Base-by-base conservation (phyloP, 768 basidiomycete species). In the Trametes maxima region DNA sequence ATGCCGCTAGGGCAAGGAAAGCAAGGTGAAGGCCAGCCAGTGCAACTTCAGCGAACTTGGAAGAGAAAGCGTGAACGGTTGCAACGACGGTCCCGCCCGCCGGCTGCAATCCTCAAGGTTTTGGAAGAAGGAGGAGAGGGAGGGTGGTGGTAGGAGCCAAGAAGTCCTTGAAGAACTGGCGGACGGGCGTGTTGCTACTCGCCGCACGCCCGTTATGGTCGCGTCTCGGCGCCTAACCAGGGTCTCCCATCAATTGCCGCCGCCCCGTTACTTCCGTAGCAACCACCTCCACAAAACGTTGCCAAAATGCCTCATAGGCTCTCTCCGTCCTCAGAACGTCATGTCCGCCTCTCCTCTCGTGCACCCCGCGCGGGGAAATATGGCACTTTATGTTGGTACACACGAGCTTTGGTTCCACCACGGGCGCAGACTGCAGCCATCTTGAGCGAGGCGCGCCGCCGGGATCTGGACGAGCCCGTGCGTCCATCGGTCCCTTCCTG, bases 1-100 rank as follows among this genome's bases (percentile, higher is more conserved):
- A 69, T 72, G 79, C 80, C 82, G 67, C 81, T 78, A 70, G 81
- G 80, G 80, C 79, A 66, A 61, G 62, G 62, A 64, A 59, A 66
- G 59, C 62, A 58, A 64, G 46, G 47, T 66, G 60, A 63, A 52
- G 70, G 44, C 66, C 62, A 69, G 70, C 68, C 71, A 72, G 52
- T 65, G 63, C 57, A 63, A 63, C 62, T 63, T 63, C 62, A 59
- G 48, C 57, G 53, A 45, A 60, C 44, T 60, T 52, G 57, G 22
- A 54, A 49, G 43, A 12, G 39, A 43, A 42, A 62, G 50, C 35
- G 54, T 50, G 57, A 58, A 67, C 58, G 60, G 43, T 62, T 54
- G 70, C 70, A 65, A 69, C 66, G 61, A 71, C 72, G 73, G 72
- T 69, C 73, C 73, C 66, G 77, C 76, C 78, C 75, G 62, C 47